Conservation (phyloP, 2,329 filamentous ascomycete species). For the Epichloe sylvatica region DNA sequence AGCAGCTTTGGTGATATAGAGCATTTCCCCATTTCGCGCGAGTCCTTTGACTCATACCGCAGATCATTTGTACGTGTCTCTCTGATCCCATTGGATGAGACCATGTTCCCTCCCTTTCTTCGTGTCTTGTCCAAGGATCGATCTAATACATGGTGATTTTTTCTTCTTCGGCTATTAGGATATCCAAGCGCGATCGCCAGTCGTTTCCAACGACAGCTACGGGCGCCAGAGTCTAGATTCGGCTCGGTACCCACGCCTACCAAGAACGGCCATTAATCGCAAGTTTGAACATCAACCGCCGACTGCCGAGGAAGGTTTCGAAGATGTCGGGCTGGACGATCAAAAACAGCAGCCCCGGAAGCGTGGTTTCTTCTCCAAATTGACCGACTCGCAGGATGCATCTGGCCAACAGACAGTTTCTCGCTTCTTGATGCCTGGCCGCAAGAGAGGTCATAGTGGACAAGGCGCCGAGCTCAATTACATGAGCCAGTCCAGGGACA, state of each 20-base stretch:
- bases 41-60: slow-evolving; percentile 93
- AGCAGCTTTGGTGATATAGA: slow-evolving; percentile 70
- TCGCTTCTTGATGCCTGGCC: slow-evolving; percentile 53
- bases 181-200: slow-evolving; percentile 73
- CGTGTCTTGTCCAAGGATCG: background rate
- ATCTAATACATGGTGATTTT: background rate
- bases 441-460: slow-evolving; percentile 53
- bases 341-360: slow-evolving; percentile 37
- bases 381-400: slow-evolving; percentile 45
- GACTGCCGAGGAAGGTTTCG: slow-evolving; percentile 70
- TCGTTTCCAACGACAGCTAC: slow-evolving; percentile 44
- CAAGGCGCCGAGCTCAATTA: slow-evolving; percentile 57
- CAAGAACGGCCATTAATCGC: slow-evolving; percentile 45
- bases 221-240: slow-evolving; percentile 73
- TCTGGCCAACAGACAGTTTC: slow-evolving; percentile 29
- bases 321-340: slow-evolving; percentile 83
- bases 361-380: slow-evolving; percentile 62
- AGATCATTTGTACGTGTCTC: slow-evolving; percentile 68
- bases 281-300: slow-evolving; percentile 45
- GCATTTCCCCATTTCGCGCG: slow-evolving; percentile 85
- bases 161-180: slow-evolving; percentile 41
- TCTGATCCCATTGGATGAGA: background rate
- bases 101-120: background rate
- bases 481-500: slow-evolving; percentile 34
- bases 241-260: slow-evolving; percentile 46